Base-by-base conservation (phyloP, 23 red algal species). In the Gracilaria gracilis region DNA sequence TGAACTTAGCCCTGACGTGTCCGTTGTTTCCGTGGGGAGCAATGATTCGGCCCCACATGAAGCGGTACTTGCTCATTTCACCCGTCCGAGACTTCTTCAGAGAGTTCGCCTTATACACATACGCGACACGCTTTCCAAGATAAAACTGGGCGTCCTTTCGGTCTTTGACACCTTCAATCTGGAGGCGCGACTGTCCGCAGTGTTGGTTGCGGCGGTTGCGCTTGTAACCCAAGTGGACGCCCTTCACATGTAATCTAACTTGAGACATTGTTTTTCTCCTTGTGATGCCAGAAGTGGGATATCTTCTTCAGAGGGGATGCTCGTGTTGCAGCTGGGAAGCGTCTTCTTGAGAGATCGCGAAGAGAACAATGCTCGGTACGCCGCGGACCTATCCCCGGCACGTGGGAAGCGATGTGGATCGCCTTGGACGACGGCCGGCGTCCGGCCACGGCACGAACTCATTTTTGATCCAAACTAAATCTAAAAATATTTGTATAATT, bases 31-130 rank as follows among this genome's bases (percentile, higher is more conserved):
- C 97, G 62, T 99, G 97, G 32, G 97, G 84, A 32, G 80, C 97
- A 53, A 99, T 99, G 85, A 99, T 93, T 64, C 83, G 93, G 4
- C 97, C 97, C 97, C 97, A 99, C 81, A 99, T 96, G 64, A 94
- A 91, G 44, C 97, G 94, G 67, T 93, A 88, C 46, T 91, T 83
- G 61, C 84, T 92, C 89, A 87, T 80, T 24, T 66, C 82, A 23
- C 92, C 92, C 40, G 61, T 55, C 19, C 80, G 64, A 47, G 83
- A 83, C 75, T 91, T 94, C 72, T 93, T 91, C 54, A 61, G 84
- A 47, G 70, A 82, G 32, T 88, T 85, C 16, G 94, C 97, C 84
- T 95, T 96, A 79, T 99, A 99, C 16, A 99, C 80, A 81, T 99
- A 99, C 40, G 94, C 97, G 17, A 99, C 90, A 37, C 97, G 91